Evolutionary conservation across 208 protist genomes (phyloP), one percentile per base, ranked within the genome.

Genomic region (Blastocrithidia nonstop): DNA sequence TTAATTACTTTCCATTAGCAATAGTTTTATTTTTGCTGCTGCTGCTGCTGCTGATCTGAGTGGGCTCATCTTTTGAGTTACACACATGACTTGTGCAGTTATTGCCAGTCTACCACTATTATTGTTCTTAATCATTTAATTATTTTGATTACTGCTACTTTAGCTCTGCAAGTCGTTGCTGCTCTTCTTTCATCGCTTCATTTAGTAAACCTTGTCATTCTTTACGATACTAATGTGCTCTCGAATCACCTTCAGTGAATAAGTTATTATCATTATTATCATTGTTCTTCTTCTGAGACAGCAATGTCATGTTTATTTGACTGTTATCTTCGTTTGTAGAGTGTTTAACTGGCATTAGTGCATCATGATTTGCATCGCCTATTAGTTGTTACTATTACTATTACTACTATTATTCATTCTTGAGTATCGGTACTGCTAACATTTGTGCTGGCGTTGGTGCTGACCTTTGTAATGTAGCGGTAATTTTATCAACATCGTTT

Each of bases 171-270:
- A 32, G 43, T 4, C 17, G 22, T 23, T 41, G 37, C 33, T 17
- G 19, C 54, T 26, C 22, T 23, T 40, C 21, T 21, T 64, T 61
- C 25, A 75, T 15, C 0, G 61, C 67, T 15, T 56, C 51, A 38
- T 75, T 59, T 23, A 66, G 46, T 27, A 65, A 23, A 1, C 61
- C 61, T 20, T 56, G 49, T 58, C 67, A 69, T n/a, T n/a, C n/a
- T n/a, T n/a, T n/a, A n/a, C n/a, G n/a, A n/a, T n/a, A n/a, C n/a
- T n/a, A n/a, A n/a, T n/a, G n/a, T n/a, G n/a, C n/a, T n/a, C n/a
- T n/a, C n/a, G n/a, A 31, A 50, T 33, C 16, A 57, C 45, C 35
- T 50, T 52, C 35, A 13, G 5, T n/a, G 19, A 7, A 20, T 4
- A 8, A 39, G 11, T 3, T 19, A 0, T 13, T 45, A 4, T 17